These are phyloP conservation scores for Juglanconis oblonga DNA, from an alignment of 2,329 filamentous ascomycete genomes.

Conservation along the genomic window DNA sequence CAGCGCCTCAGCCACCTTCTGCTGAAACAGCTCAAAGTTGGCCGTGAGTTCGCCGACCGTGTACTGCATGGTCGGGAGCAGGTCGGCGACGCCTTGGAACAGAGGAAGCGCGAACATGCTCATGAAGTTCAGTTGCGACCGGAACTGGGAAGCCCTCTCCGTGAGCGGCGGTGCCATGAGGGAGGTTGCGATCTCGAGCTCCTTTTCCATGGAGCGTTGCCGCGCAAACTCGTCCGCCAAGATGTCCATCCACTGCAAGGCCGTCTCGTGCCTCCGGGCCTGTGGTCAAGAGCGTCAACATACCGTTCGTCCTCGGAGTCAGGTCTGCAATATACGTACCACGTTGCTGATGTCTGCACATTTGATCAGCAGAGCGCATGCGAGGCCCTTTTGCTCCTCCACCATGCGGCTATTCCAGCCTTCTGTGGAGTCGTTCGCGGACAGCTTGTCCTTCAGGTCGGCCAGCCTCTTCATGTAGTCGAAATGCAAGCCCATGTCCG, in stretches of 20 bases:
- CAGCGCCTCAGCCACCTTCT: slow-evolving; percentile 63
- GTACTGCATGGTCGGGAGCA: slow-evolving; percentile 82
- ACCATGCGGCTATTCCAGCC: slow-evolving; percentile 74
- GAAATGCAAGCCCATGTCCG: slow-evolving; percentile 96
- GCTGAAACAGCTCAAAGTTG: slow-evolving; percentile 75
- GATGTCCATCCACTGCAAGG: slow-evolving; percentile 85
- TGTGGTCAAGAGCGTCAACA: slow-evolving; percentile 35
- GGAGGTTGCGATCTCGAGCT: slow-evolving; percentile 83
- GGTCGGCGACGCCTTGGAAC: slow-evolving; percentile 81
- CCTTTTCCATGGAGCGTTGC: slow-evolving; percentile 86
- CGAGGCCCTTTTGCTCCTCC: slow-evolving; percentile 73
- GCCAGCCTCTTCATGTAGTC: slow-evolving; percentile 90
- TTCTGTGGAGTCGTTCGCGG: slow-evolving; percentile 62
- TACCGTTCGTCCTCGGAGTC: neutral
- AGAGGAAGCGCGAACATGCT: slow-evolving; percentile 90
- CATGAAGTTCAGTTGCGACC: slow-evolving; percentile 94
- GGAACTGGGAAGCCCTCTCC: slow-evolving; percentile 77
- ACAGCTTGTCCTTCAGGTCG: slow-evolving; percentile 75
- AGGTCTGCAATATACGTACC: slow-evolving; percentile 51
- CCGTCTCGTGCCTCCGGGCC: slow-evolving; percentile 80
- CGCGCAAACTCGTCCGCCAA: slow-evolving; percentile 94
- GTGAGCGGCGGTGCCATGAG: slow-evolving; percentile 82
- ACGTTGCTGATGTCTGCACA: slow-evolving; percentile 99
- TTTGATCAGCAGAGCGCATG: slow-evolving; percentile 93
- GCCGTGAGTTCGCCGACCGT: slow-evolving; percentile 75